These are phyloP conservation scores for Jackrogersella minutella DNA, from an alignment of 495 filamentous ascomycete genomes.

Conservation along the genomic window DNA sequence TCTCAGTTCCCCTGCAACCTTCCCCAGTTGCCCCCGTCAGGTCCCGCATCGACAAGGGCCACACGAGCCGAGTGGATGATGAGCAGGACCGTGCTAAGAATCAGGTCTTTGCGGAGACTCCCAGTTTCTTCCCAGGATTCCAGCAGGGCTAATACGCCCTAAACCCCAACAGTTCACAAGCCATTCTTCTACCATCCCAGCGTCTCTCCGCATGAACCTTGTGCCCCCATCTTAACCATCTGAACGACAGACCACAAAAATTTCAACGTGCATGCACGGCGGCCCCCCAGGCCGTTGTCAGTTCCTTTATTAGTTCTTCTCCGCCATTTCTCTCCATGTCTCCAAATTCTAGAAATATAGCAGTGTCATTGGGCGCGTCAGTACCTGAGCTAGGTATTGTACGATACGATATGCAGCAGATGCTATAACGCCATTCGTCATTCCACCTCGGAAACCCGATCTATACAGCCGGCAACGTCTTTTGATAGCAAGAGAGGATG, in stretches of 20 bases:
- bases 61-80: slow-evolving; percentile 37
- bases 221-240: slow-evolving; percentile 23
- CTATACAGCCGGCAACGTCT: slow-evolving; percentile 7
- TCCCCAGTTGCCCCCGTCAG: slow-evolving; percentile 35
- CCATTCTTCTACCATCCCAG: slow-evolving; percentile 27
- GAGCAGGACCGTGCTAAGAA: slow-evolving; percentile 22
- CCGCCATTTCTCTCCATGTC: slow-evolving; percentile 25
- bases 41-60: slow-evolving; percentile 37
- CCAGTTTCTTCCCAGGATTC: neutral
- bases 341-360: slow-evolving; percentile 28
- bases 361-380: slow-evolving; percentile 30
- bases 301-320: slow-evolving; percentile 29
- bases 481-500: slow-evolving; percentile 16
- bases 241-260: slow-evolving; percentile 24
- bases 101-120: slow-evolving; percentile 13
- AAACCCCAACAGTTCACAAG: slow-evolving; percentile 31
- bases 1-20: slow-evolving; percentile 28
- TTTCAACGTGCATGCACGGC: slow-evolving; percentile 24
- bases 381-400: slow-evolving; percentile 17
- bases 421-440: slow-evolving; percentile 19
- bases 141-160: slow-evolving; percentile 14
- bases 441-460: slow-evolving; percentile 5
- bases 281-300: slow-evolving; percentile 19
- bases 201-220: slow-evolving; percentile 36
- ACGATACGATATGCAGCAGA: slow-evolving; percentile 26